Evolutionary conservation across 192 early-diverging fungal species (phyloP).

Genomic region (Umbelopsis isabellina): DNA sequence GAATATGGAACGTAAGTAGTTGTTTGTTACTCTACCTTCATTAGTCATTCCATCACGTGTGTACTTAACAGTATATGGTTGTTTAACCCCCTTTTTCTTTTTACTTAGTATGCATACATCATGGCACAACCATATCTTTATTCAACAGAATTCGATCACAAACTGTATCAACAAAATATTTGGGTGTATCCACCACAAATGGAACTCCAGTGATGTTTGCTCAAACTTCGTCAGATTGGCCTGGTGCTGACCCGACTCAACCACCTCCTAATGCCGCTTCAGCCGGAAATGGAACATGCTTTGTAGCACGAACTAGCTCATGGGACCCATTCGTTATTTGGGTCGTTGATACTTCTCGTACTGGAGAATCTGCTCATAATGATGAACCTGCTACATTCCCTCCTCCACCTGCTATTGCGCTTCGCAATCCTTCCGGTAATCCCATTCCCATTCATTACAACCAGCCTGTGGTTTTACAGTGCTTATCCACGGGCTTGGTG

Average conservation of each 20-base stretch:
- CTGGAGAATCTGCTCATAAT: constrained; percentile 45
- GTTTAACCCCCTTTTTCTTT: background rate
- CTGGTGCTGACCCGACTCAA: constrained; percentile 17
- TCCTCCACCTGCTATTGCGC: constrained; percentile 75
- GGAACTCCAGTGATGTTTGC: constrained; percentile 30
- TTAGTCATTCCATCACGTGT: constrained; percentile 18
- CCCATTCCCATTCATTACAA: constrained; percentile 84
- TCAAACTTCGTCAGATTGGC: constrained; percentile 13
- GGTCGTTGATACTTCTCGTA: constrained; percentile 70
- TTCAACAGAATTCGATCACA: constrained; percentile 92
- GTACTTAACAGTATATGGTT: background rate
- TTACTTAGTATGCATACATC: constrained; percentile 78
- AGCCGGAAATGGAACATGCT: constrained; percentile 59
- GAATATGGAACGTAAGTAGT: constrained; percentile 67
- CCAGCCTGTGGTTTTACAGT: constrained; percentile 85
- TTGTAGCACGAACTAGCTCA: constrained; percentile 72
- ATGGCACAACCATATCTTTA: constrained; percentile 83
- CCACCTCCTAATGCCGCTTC: constrained; percentile 21
- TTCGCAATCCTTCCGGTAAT: constrained; percentile 61
- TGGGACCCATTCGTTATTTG: constrained; percentile 92
- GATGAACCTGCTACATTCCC: constrained; percentile 54
- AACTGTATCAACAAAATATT: constrained; percentile 87
- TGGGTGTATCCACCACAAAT: constrained; percentile 60
- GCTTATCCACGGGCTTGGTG: constrained; percentile 84
- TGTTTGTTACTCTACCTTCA: background rate